phyloP scores from a whole-genome alignment of 169 alveolate species.

The Plasmodium cynomolgi region DNA sequence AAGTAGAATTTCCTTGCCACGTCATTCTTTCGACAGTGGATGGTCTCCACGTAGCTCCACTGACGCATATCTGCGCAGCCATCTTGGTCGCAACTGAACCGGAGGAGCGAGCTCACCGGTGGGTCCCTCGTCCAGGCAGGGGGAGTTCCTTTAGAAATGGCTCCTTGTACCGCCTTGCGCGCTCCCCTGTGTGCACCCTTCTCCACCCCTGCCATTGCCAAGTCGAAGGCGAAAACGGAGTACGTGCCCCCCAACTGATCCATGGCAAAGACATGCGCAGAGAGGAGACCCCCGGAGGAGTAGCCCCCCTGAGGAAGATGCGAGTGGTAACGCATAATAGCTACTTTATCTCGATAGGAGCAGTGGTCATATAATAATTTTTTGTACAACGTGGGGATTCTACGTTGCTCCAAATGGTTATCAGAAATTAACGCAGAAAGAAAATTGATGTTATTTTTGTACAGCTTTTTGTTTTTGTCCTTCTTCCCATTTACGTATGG shows the following conservation, averaged over 20 bases:
- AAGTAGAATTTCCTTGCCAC: slow-evolving; percentile 28
- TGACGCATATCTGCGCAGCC: slow-evolving; percentile 41
- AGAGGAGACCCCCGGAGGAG: slow-evolving; percentile 27
- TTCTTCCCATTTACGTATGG: background rate
- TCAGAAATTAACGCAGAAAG: slow-evolving; percentile 22
- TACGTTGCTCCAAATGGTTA: background rate
- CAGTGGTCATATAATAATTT: slow-evolving; percentile 46
- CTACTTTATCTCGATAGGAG: slow-evolving; percentile 26
- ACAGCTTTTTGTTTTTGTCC: background rate
- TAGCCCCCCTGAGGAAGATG: slow-evolving; percentile 2
- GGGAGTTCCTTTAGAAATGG: background rate
- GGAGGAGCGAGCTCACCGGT: slow-evolving; percentile 11
- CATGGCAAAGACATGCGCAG: slow-evolving; percentile 37
- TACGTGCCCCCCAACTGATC: slow-evolving; percentile 35
- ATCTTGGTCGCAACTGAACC: slow-evolving; percentile 17
- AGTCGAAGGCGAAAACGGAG: slow-evolving; percentile 47
- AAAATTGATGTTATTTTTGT: slow-evolving; percentile 18
- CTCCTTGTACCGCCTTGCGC: background rate
- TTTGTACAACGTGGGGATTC: slow-evolving; percentile 60
- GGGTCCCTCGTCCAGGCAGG: too few relatives aligned
- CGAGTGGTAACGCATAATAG: slow-evolving; percentile 38
- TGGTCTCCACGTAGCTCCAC: slow-evolving; percentile 37
- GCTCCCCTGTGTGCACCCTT: background rate
- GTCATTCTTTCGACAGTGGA: slow-evolving; percentile 31
- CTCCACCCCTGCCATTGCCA: background rate